Base-by-base conservation (phyloP, 2,329 filamentous ascomycete genomes). In the Monilinia laxa region DNA sequence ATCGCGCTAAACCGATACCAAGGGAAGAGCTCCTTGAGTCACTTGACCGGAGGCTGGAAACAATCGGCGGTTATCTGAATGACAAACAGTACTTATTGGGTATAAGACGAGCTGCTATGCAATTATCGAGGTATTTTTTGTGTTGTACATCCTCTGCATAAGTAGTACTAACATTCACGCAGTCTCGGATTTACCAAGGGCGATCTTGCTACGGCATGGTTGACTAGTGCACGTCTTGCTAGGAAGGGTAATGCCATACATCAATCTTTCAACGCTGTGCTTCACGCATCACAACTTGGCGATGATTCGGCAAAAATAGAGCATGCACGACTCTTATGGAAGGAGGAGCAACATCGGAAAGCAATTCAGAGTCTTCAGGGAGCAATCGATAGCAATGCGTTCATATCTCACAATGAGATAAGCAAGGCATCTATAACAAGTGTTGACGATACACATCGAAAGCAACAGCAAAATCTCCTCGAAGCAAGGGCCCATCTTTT, bases 31-130 rank as follows among this genome's bases (percentile, higher is more conserved):
- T 79, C 58, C 76, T 90, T 9, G 81, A 83, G 62, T 83, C 83
- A 28, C 77, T 97, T 6, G 84, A 90, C 68, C 87, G 90, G 56
- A 88, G 95, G n/a, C 80, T 99, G n/a, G 91, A 93, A 71, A 84
- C 96, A 1, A 81, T 99, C 2, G 95, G 96, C 0, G 91, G 93
- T 1, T 97, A 95, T 73, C 89, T 93, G 49, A 87, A 88, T 63
- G 93, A 99, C 76, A 99, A 99, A 77, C 94, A 97, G 76, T 98
- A 96, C 75, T 79, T 99, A 12, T 82, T 99, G 38, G 91, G 93
- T 1, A 84, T 98, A 52, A 87, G 93, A 66, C 85, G 95, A 71
- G 94, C 95, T 31, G 87, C 90, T 0, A 97, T 99, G 92, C 87
- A 93, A 71, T 77, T 96, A 66, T 87, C 87, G 70, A 81, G 82